These are phyloP conservation scores for Phlebiopsis flavidoalba DNA, from an alignment of 768 basidiomycete species.

Conservation along the genomic window DNA sequence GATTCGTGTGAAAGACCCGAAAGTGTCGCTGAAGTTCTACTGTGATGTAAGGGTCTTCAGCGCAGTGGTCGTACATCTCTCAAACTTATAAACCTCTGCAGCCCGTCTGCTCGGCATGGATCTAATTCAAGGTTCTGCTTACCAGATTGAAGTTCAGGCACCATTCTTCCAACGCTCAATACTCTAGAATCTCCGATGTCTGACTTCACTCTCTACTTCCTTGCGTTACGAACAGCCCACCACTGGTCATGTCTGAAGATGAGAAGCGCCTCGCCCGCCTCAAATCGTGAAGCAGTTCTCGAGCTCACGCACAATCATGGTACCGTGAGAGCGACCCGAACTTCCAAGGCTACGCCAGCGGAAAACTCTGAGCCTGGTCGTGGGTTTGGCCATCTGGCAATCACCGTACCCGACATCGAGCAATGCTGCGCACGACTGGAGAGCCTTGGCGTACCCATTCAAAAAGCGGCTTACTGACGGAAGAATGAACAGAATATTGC, in stretches of 20 bases:
- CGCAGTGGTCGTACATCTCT: not conserved
- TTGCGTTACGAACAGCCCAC: constrained; percentile 66
- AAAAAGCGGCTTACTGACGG: constrained; percentile 86
- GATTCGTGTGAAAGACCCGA: constrained; percentile 86
- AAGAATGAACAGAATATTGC: constrained; percentile 81
- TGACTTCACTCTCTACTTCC: constrained; percentile 76
- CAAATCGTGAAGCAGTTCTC: constrained; percentile 72
- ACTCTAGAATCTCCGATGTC: not conserved
- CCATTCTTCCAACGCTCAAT: not conserved
- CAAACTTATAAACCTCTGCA: constrained; percentile 16
- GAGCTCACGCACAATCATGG: constrained; percentile 91
- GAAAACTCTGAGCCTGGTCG: constrained; percentile 80
- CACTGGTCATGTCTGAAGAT: constrained; percentile 41
- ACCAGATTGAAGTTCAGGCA: too few species aligned
- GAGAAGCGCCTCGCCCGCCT: constrained; percentile 48
- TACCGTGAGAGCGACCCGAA: constrained; percentile 71
- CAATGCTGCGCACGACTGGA: constrained; percentile 84
- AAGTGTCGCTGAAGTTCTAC: constrained; percentile 81
- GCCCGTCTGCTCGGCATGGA: constrained; percentile 80
- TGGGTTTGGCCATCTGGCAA: constrained; percentile 86
- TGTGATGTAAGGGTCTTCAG: constrained; percentile 44
- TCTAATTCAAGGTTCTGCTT: constrained; percentile 34
- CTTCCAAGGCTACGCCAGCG: constrained; percentile 81
- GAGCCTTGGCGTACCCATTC: constrained; percentile 70
- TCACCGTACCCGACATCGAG: constrained; percentile 79